Base-by-base conservation (phyloP, 1,284 basidiomycete species). In the Sporisorium scitamineum region DNA sequence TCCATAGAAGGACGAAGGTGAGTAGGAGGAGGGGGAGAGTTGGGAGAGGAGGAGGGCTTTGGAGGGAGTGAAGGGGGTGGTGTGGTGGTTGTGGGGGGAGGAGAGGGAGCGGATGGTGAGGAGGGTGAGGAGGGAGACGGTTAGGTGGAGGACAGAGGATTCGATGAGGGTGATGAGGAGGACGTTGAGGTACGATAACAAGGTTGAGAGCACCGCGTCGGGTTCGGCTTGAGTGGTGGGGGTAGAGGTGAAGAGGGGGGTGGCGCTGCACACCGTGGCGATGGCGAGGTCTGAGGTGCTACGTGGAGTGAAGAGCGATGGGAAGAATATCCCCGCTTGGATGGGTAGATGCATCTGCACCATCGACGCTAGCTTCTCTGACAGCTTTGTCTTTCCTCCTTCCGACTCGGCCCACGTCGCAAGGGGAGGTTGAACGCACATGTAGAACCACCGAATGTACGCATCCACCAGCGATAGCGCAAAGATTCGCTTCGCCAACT, bases 1-100 rank as follows among this genome's bases (percentile, higher is more conserved):
- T 89, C 94, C 94, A 96, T 69, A 96, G 91, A 0, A 92, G 90
- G 18, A 96, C 89, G 18, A 93, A 87, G 72, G 93, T 90, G 24
- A 95, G 90, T 5, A 96, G 89, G 82, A 95, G 92, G 10, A 94
- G 89, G 76, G 95, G 2, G 92, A 92, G 37, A 95, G 87, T 1
- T 94, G 94, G 0, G 94, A 94, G 83, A 94, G 95, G 69, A 95
- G 88, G 5, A 95, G 87, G 4, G 92, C 91, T 18, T 95, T 88
- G 1, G 93, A 91, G 39, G 95, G 89, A 39, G 94, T 88, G 1
- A 56, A 18, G 1, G 61, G 61, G 52, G 51, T 48, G n/a, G 20
- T 42, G 37, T 7, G 16, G 18, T 22, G 52, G 18, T 11, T 44
- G 48, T 7, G 18, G 52, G 14, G 27, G 39, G 27, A 2, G 18